A percentile compares a stretch with the other conserved stretches of the same genome.
These are phyloP conservation scores for Penicillium egyptiacum DNA, from an alignment of 495 filamentous ascomycete genomes.

Conservation along the genomic window DNA sequence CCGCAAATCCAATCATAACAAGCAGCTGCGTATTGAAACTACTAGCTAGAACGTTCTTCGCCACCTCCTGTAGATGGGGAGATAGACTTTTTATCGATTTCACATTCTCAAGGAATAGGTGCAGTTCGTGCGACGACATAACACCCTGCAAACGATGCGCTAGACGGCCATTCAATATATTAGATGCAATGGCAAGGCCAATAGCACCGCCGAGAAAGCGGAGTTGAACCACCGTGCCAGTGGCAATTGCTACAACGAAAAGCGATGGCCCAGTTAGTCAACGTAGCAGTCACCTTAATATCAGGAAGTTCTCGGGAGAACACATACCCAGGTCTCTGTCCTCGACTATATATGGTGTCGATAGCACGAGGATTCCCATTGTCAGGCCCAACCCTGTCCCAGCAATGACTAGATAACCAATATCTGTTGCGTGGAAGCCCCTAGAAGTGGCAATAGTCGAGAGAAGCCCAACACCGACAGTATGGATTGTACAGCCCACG, in stretches of 20 bases:
- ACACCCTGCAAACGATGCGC: constrained; percentile 20
- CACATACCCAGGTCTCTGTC: constrained; percentile 46
- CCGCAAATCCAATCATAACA: constrained; percentile 37
- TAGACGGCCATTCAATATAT: constrained; percentile 34
- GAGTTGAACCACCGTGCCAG: constrained; percentile 55
- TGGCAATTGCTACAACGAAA: constrained; percentile 45
- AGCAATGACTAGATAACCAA: constrained; percentile 55
- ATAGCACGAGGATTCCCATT: constrained; percentile 48
- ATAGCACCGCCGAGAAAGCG: constrained; percentile 59
- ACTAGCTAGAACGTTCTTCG: constrained; percentile 21
- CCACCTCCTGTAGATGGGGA: constrained; percentile 13
- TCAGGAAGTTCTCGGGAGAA: not conserved
- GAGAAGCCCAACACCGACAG: constrained; percentile 52
- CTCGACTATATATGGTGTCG: constrained; percentile 50
- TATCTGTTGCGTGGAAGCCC: constrained; percentile 35
- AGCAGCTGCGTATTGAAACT: constrained; percentile 29
- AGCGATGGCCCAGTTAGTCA: not conserved
- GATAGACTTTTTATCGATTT: constrained; percentile 14
- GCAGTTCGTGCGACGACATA: constrained; percentile 22
- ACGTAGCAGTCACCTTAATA: not conserved
- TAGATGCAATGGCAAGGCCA: constrained; percentile 47
- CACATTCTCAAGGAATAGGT: constrained; percentile 29
- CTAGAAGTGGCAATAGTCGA: constrained; percentile 38
- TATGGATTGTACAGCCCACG: constrained; percentile 47
- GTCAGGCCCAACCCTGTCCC: constrained; percentile 49